Evolutionary conservation across 1,139 yeast genomes (phyloP).

Genomic region (Arxiozyma heterogenica): DNA sequence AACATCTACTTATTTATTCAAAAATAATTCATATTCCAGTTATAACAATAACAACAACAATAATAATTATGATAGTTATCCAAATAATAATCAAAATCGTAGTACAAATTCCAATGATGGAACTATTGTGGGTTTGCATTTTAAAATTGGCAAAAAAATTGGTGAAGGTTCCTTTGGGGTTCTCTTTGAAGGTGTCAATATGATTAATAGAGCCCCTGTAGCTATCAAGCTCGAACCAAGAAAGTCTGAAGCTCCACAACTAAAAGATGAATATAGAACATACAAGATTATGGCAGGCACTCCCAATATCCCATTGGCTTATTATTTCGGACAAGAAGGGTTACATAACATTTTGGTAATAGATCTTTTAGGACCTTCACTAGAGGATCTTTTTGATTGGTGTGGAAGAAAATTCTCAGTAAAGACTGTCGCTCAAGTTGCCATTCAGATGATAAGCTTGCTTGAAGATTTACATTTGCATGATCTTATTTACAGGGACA

Average conservation of each 20-base stretch:
- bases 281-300: constrained; percentile 56
- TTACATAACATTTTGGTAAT: constrained; percentile 65
- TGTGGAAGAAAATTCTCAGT: constrained; percentile 61
- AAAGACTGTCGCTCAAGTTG: constrained; percentile 64
- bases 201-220: constrained; percentile 65
- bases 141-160: constrained; percentile 70
- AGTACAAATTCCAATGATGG: constrained; percentile 16
- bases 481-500: constrained; percentile 65
- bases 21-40: constrained; percentile 2
- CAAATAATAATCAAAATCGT: not conserved
- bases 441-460: constrained; percentile 63
- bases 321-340: constrained; percentile 75
- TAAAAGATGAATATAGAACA: constrained; percentile 68
- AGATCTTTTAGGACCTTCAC: constrained; percentile 65
- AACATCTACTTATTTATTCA: constrained; percentile 1
- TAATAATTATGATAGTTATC: not conserved
- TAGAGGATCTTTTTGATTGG: constrained; percentile 77
- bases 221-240: constrained; percentile 80
- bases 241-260: constrained; percentile 72
- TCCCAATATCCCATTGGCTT: constrained; percentile 63
- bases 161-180: constrained; percentile 86
- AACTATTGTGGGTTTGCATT: constrained; percentile 65
- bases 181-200: constrained; percentile 69
- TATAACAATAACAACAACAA: constrained; percentile 1
- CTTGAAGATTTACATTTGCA: constrained; percentile 61